Evolutionary conservation across 2,329 filamentous ascomycete genomes (phyloP), one percentile per base, ranked within the genome.

Genomic region (Ceratocystis destructans): DNA sequence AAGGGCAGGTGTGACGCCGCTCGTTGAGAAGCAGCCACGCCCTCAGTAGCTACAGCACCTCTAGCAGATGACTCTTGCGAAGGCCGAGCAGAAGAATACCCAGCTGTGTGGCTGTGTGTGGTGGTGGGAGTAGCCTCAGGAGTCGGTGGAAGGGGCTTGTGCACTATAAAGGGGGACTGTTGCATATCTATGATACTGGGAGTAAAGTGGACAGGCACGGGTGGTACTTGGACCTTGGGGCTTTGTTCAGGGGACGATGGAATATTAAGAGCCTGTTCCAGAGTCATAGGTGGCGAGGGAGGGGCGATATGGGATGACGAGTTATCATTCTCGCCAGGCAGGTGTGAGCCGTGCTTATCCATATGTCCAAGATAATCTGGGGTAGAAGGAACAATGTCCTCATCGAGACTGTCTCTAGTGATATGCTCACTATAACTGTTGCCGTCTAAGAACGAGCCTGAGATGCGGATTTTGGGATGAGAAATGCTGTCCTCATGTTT

Each of bases 1-100:
- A 94, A 94, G 0, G 89, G 89, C 45, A 93, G 75, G 73, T 94
- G 89, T 3, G 80, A 79, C 1, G 73, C 2, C 74, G 75, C 55
- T 75, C 74, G 2, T 74, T 74, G 17, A 76, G 70, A 15, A 73
- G 73, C 62, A 77, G 75, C n/a, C 72, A 73, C 1, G 74, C 74
- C 5, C 4, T 2, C 25, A 28, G 48, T 53, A 28, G 46, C 31
- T 7, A 12, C 44, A 25, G 12, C 62, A 7, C 20, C 45, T 12
- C 33, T 22, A 6, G 15, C 31, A n/a, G 63, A n/a, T 6, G 48
- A 31, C 5, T 50, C 44, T 20, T 15, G 50, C 0, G 41, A 61
- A 20, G 44, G 25, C 37, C 20, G 50, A 4, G 48, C 33, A 57
- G 61, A 50, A n/a, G 53, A 10, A 12, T 44, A 64, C 33, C 44